A percentile compares a stretch with the other conserved stretches of the same genome.
Conservation (phyloP, 257 asterid genomes). For the Solanum stenotomum region DNA sequence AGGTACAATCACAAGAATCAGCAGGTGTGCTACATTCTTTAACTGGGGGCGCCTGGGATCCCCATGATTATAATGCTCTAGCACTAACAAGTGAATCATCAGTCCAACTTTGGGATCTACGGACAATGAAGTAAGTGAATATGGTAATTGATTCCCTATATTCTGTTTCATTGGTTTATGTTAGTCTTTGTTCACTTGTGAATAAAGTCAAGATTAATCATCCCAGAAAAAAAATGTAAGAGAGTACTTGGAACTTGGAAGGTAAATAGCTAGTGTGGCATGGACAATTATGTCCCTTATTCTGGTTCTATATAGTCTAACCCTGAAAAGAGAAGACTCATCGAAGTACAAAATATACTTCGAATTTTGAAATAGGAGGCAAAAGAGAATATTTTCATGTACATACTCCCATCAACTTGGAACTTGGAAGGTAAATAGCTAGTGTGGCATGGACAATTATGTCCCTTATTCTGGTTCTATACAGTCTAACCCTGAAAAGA, state of each 20-base stretch:
- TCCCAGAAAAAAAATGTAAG: not conserved
- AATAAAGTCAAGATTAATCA: not conserved
- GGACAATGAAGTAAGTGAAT: conserved; percentile 76
- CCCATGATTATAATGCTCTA: conserved; percentile 65
- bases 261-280: not conserved
- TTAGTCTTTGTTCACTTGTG: not conserved
- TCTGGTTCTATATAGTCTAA: too few species aligned
- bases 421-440: not conserved
- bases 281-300: not conserved
- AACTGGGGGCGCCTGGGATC: conserved; percentile 99
- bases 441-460: not conserved
- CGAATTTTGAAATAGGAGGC: not conserved
- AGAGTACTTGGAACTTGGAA: not conserved
- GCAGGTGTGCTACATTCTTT: conserved; percentile 68
- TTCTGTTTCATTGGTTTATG: not conserved
- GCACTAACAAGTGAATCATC: conserved; percentile 79
- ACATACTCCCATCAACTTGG: not conserved
- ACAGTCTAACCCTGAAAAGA: too few species aligned
- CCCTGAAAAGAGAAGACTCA: too few species aligned
- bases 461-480: not conserved
- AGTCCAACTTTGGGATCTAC: conserved; percentile 90
- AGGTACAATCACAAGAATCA: conserved; percentile 90
- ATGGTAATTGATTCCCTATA: not conserved
- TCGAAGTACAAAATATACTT: not conserved
- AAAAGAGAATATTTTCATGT: not conserved